Base-by-base conservation (phyloP, 768 basidiomycete species). In the Dioszegia crocea region DNA sequence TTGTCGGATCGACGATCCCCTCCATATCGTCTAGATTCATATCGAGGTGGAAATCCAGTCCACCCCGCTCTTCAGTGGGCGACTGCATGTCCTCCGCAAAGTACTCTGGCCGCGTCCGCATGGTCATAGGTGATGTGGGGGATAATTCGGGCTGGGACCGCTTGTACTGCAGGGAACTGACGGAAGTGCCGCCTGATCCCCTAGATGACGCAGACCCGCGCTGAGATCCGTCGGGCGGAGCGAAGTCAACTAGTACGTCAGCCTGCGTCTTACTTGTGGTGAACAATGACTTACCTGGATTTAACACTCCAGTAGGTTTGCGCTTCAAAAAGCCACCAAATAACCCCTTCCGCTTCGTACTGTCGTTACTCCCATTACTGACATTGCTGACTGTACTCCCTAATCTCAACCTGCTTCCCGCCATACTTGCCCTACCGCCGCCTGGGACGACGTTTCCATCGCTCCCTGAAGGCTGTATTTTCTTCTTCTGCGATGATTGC, bases 11-110 rank as follows among this genome's bases (percentile, higher is more conserved):
- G 61, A 94, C 79, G 69, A 96, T 91, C 5, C 87, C 92, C 38
- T 88, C 86, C 83, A 96, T 91, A 50, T 83, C 78, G 10, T 86
- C 82, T 43, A 89, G 73, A 71, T 91, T 83, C 19, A 83, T 83
- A 73, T 89, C 87, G 41, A 88, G 81, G 23, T 75, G 78, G 58
- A 84, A 59, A 43, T 73, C 64, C 27, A 53, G 40, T 10, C 26
- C 51, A 4, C 8, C 12, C 4, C 24, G 23, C n/a, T 40, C 51
- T 9, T 53, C 51, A 16, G 51, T 53, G 16, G 51, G 51, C 39
- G 21, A 59, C 47, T 21, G 57, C 62, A 51, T 62, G 36, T 38
- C 62, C 26, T 59, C 31, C 8, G 43, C 8, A 24, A 46, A 40
- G 52, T 36, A 48, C 1, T 57, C 31, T 19, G 40, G 51, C n/a